Percentiles rank a stretch among this genome's conserved stretches.
Evolutionary conservation across 169 alveolate genomes (phyloP).

Genomic region (Plasmodium adleri): DNA sequence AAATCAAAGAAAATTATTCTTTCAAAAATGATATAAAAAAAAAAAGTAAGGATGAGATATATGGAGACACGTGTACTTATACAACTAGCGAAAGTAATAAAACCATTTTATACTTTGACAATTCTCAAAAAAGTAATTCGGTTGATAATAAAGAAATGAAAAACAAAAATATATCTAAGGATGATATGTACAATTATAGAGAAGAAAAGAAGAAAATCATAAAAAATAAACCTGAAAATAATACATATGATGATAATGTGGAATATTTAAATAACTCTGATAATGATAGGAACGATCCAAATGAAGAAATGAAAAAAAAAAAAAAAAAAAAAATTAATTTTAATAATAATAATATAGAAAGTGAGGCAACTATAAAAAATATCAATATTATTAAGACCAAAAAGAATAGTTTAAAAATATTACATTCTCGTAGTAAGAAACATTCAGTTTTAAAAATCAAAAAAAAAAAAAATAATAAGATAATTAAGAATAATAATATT

Average conservation of each 20-base stretch:
- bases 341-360: too few species aligned
- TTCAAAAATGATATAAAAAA: too few species aligned
- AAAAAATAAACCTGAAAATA: neutral
- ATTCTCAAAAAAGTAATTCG: constrained; percentile 29
- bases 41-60: neutral
- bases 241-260: too few species aligned
- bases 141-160: constrained; percentile 12
- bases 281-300: too few species aligned
- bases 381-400: too few species aligned
- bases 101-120: constrained; percentile 25
- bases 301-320: too few species aligned
- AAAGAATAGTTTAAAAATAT: neutral
- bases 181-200: neutral
- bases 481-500: too few species aligned
- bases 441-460: neutral
- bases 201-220: constrained; percentile 5
- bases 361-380: too few species aligned
- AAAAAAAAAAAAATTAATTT: too few species aligned
- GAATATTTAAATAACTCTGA: too few species aligned
- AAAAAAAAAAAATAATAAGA: neutral
- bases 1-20: too few species aligned
- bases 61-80: constrained; percentile 8
- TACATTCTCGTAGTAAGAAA: neutral
- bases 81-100: constrained; percentile 38
- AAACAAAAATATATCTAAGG: neutral